Evolutionary conservation across 352 stramenopile genomes (phyloP).

Genomic region (Globisporangium middletonii): DNA sequence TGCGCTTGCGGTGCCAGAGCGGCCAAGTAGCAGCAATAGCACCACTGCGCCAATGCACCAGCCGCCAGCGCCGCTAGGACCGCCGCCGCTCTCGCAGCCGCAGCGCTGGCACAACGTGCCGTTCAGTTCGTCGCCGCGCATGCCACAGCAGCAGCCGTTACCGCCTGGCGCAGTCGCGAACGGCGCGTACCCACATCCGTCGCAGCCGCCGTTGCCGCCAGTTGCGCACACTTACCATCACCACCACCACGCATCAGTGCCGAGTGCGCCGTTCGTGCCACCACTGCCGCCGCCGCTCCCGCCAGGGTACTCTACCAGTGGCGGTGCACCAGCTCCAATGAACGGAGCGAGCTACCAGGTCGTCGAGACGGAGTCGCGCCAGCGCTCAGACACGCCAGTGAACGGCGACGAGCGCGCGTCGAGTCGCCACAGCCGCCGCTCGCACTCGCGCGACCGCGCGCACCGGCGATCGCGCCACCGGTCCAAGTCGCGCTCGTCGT

Average conservation of each 20-base stretch:
- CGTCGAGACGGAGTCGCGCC: not conserved
- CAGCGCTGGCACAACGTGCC: constrained; percentile 17
- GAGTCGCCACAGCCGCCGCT: constrained; percentile 7
- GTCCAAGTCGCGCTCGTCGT: constrained; percentile 23
- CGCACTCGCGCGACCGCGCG: constrained; percentile 15
- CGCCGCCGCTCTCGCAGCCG: not conserved
- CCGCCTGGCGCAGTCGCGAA: constrained; percentile 1
- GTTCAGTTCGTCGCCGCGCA: constrained; percentile 17
- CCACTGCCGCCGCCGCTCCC: constrained; percentile 8
- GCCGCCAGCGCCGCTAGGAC: constrained; percentile 7
- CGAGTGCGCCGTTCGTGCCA: constrained; percentile 12
- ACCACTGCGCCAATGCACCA: constrained; percentile 6
- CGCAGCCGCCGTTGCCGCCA: constrained; percentile 7
- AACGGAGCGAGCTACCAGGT: not conserved
- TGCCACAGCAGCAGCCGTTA: constrained; percentile 9
- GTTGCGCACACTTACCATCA: constrained; percentile 5
- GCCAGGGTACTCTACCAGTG: constrained; percentile 10
- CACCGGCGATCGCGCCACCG: constrained; percentile 11
- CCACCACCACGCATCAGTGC: constrained; percentile 4
- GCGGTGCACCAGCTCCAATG: not conserved
- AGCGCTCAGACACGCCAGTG: not conserved
- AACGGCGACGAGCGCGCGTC: not conserved
- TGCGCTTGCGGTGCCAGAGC: not conserved
- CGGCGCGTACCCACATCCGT: constrained; percentile 7
- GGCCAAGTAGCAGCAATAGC: not conserved